Evolutionary conservation across 768 basidiomycete species (phyloP), one percentile per base, ranked within the genome.

Genomic region (Saitozyma podzolica): DNA sequence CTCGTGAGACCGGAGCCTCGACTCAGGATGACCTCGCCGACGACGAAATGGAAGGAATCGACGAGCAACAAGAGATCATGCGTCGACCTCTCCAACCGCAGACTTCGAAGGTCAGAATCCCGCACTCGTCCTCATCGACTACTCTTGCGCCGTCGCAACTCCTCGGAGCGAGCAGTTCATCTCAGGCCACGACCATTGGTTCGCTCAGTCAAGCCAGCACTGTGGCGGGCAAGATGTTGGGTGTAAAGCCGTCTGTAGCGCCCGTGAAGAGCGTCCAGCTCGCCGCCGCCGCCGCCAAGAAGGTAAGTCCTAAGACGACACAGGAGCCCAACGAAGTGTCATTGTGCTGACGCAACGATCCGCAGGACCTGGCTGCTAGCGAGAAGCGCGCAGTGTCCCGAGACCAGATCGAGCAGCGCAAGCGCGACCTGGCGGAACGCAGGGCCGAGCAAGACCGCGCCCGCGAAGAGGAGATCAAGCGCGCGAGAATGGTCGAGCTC

Each of bases 321-420:
- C 14, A 17, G 17, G 17, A 17, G 6, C 14, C 3, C 14, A 48
- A 48, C 3, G 47, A 48, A 48, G 47, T 14, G 17, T 14, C 14
- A 48, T 14, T 14, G 51, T 64, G 20, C 58, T 29, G 40, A 54
- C 17, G 49, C 19, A 52, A 48, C 16, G 40, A 55, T 40, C 50
- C 6, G 20, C 72, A 96, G 94, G 91, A 94, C 83, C 90, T 94
- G 82, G 90, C 89, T 67, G 89, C 91, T 74, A 84, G 85, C 41
- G 91, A 91, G 66, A 91, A 88, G 80, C 91, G 90, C 78, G 85
- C 84, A 0, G 81, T 84, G 10, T 83, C 88, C 37, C 80, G 89
- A 62, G 91, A 87, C 68, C 89, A 92, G 61, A 90, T 90, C 86
- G 92, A 94, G 68, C 83, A 84, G 51, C 84, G 91, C 73, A 93